Conservation (phyloP, 495 filamentous ascomycete species). For the Cercophora newfieldiana region DNA sequence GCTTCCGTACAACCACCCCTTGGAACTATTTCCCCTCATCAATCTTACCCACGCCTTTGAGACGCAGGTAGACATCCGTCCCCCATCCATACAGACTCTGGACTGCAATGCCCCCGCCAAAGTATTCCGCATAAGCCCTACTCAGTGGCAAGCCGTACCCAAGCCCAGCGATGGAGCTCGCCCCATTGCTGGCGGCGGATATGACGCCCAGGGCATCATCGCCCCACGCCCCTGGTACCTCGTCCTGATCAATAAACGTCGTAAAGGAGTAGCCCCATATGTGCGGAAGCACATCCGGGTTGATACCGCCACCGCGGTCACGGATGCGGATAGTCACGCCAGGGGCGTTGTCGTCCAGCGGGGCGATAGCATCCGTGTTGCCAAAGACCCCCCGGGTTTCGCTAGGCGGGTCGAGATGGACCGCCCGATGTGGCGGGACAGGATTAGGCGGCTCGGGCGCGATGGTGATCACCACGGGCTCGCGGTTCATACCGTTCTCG, state of each 20-base stretch:
- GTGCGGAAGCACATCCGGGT: slow-evolving; percentile 74
- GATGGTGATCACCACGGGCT: slow-evolving; percentile 88
- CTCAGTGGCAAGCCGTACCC: slow-evolving; percentile 92
- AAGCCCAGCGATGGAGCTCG: slow-evolving; percentile 82
- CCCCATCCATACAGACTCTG: slow-evolving; percentile 97
- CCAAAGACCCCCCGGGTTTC: slow-evolving; percentile 51
- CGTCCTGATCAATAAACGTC: slow-evolving; percentile 66
- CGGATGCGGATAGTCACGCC: slow-evolving; percentile 94
- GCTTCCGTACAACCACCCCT: too few species aligned
- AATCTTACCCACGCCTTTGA: slow-evolving; percentile 82
- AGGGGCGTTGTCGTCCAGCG: slow-evolving; percentile 64
- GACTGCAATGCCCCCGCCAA: slow-evolving; percentile 91
- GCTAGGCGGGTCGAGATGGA: slow-evolving; percentile 77
- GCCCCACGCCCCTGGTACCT: slow-evolving; percentile 36
- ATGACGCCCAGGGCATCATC: slow-evolving; percentile 72
- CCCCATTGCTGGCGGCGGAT: slow-evolving; percentile 63
- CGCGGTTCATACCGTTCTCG: slow-evolving; percentile 72
- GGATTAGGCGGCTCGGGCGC: slow-evolving; percentile 70
- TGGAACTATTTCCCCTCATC: too few species aligned
- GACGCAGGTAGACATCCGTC: slow-evolving; percentile 58
- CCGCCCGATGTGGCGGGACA: slow-evolving; percentile 51
- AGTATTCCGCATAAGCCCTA: slow-evolving; percentile 95
- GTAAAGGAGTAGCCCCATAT: slow-evolving; percentile 98
- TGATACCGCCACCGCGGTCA: slow-evolving; percentile 91
- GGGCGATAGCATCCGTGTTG: slow-evolving; percentile 47